Evolutionary conservation across 108 stramenopile genomes (phyloP), one percentile per base, ranked within the genome.

Genomic region (Pseudonitzschia pungens): DNA sequence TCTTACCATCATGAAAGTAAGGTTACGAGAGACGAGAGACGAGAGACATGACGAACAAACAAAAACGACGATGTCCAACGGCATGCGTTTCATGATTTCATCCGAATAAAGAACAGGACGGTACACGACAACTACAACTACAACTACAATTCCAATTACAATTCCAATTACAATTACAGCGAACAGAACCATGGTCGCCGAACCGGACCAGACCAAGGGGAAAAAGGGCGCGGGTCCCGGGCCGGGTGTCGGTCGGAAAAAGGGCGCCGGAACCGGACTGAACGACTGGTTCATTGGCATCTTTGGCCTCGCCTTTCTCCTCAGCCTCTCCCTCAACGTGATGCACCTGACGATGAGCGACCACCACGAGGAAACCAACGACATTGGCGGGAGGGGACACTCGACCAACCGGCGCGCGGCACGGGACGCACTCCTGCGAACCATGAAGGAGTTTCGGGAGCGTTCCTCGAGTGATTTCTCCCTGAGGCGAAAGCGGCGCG

Each of bases 221-320:
- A 36, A 36, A 36, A 36, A 36, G 6, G 2, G 4, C 36, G 36
- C 36, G 36, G 36, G n/a, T n/a, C n/a, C 65, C 65, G 24, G 42
- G 24, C 40, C 44, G 40, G 31, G 21, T 8, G 18, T 11, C 21
- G 36, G 36, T 11, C 31, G 36, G 10, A 33, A 33, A 33, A 63
- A 50, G 28, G 26, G 32, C 32, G 70, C 51, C 29, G 77, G 77
- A 0, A 72, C 77, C 2, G 67, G 72, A 7, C 29, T 79, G 58
- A 73, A 79, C 40, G 72, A 79, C 42, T 48, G 72, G 21, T 79
- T 73, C 43, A 73, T 73, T 53, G 72, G 21, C 58, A 28, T 79
- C 31, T 79, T 79, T 54, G 78, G 72, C 53, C 55, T 79, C 20
- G 58, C 62, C 18, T 73, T 79, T 60, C 12, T 65, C 15, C 26